Evolutionary conservation across 495 filamentous ascomycete species (phyloP).

Genomic region (Letharia columbiana): DNA sequence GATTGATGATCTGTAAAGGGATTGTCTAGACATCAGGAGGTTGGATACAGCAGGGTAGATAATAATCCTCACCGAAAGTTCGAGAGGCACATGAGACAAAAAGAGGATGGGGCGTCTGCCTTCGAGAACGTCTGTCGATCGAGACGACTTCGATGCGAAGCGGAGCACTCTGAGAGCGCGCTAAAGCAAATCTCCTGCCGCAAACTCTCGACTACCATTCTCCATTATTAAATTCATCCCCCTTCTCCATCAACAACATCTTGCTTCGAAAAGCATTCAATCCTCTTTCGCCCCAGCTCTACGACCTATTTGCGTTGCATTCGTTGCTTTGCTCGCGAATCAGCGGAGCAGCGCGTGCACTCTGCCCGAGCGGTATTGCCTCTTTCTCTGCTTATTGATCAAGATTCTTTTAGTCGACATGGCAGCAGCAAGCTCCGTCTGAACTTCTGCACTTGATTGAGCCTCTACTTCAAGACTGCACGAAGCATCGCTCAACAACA

Average conservation of each 20-base stretch:
- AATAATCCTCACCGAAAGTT: background rate
- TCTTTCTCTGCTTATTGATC: conserved; percentile 18
- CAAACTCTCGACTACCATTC: conserved; percentile 14
- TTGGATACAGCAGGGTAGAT: background rate
- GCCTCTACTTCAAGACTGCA: background rate
- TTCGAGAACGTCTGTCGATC: background rate
- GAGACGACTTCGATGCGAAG: background rate
- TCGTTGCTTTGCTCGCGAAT: conserved; percentile 8
- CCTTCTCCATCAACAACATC: conserved; percentile 6
- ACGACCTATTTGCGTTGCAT: background rate
- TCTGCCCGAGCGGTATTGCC: conserved; percentile 2
- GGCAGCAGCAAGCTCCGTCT: conserved; percentile 11
- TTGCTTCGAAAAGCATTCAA: background rate
- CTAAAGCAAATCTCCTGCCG: conserved; percentile 15
- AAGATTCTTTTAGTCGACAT: conserved; percentile 12
- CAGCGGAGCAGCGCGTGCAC: conserved; percentile 3
- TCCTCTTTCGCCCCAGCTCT: conserved; percentile 5
- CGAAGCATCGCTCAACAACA: conserved; percentile 1
- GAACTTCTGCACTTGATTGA: background rate
- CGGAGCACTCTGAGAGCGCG: conserved; percentile 2
- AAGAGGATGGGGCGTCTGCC: background rate
- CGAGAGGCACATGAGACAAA: background rate
- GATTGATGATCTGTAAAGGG: background rate
- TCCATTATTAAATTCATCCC: conserved; percentile 11
- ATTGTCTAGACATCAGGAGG: background rate